Base-by-base conservation (phyloP, 1,284 basidiomycete species). In the Dichomitus squalens region DNA sequence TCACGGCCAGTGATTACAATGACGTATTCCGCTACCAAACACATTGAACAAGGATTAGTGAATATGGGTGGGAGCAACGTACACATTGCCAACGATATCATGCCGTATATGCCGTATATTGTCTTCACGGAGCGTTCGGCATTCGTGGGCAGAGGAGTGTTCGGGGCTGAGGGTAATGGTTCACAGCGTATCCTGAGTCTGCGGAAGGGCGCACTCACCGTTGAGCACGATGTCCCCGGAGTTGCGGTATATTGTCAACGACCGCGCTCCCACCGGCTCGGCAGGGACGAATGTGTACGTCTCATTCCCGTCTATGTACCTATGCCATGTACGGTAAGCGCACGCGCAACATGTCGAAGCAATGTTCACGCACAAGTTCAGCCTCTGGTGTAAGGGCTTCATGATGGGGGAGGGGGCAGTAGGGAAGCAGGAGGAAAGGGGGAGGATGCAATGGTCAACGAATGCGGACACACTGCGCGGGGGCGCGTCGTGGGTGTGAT, bases 11-110 rank as follows among this genome's bases (percentile, higher is more conserved):
- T 97, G 65, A 98, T 83, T 50, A 98, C 82, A 60, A 99, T 85
- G 50, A 99, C 76, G 74, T 97, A 98, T 75, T 98, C 96, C 69
- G 93, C 95, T 96, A 66, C 38, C 63, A 8, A 12, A 1, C 25
- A 9, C 14, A 12, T 43, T 36, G 21, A 23, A 4, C 27, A 40
- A 20, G 25, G 38, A 39, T 38, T 7, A 53, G n/a, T n/a, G 7
- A 9, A 36, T 25, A 29, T 18, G 11, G 7, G 40, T 40, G 23
- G 52, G 44, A 38, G 52, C 54, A 12, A 81, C 91, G 65, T 70
- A 96, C 94, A 92, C 60, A 92, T 79, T n/a, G 92, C 84, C 55
- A 98, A 78, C 18, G 90, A 89, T 65, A 97, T 87, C 69, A 94
- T 79, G 53, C 95, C 95, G 51, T 94, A 78, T 63, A 97, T 90